phyloP scores from a whole-genome alignment of 2,329 filamentous ascomycete genomes.

The Fusarium ramigenum region DNA sequence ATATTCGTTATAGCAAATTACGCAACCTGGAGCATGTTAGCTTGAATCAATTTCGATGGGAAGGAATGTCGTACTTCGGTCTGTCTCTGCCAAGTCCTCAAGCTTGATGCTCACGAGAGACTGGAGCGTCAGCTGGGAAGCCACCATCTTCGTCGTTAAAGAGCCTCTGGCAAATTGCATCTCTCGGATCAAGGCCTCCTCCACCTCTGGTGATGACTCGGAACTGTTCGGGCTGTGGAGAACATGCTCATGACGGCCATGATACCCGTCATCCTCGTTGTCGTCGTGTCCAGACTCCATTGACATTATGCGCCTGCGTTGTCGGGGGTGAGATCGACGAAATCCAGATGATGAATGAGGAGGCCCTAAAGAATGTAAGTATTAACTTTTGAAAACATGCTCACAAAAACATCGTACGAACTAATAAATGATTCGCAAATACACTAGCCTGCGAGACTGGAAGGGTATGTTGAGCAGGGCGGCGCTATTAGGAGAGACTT shows the following conservation, averaged over 20 bases:
- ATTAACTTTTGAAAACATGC: conserved; percentile 9
- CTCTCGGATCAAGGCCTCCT: conserved; percentile 51
- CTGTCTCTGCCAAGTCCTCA: conserved; percentile 55
- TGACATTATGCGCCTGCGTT: conserved; percentile 41
- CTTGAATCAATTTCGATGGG: background rate
- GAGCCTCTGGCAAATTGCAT: conserved; percentile 59
- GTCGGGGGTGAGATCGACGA: conserved; percentile 41
- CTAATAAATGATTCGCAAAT: conserved; percentile 5
- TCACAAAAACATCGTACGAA: background rate
- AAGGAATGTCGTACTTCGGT: conserved; percentile 55
- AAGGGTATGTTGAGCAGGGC: background rate
- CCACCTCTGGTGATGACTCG: conserved; percentile 26
- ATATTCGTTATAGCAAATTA: conserved; percentile 73
- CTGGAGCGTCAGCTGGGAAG: conserved; percentile 57
- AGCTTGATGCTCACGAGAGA: conserved; percentile 59
- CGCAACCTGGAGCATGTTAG: conserved; percentile 57
- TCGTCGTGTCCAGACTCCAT: conserved; percentile 38
- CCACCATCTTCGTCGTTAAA: conserved; percentile 55
- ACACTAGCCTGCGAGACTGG: background rate
- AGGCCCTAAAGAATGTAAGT: conserved; percentile 21
- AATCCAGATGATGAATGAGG: conserved; percentile 38
- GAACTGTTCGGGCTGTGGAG: conserved; percentile 7
- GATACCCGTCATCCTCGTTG: conserved; percentile 29
- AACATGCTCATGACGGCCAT: conserved; percentile 24
- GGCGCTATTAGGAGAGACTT: conserved; percentile 9